Evolutionary conservation across 2,329 filamentous ascomycete genomes (phyloP), one percentile per base, ranked within the genome.

Genomic region (Colletotrichum lindemuthianum): DNA sequence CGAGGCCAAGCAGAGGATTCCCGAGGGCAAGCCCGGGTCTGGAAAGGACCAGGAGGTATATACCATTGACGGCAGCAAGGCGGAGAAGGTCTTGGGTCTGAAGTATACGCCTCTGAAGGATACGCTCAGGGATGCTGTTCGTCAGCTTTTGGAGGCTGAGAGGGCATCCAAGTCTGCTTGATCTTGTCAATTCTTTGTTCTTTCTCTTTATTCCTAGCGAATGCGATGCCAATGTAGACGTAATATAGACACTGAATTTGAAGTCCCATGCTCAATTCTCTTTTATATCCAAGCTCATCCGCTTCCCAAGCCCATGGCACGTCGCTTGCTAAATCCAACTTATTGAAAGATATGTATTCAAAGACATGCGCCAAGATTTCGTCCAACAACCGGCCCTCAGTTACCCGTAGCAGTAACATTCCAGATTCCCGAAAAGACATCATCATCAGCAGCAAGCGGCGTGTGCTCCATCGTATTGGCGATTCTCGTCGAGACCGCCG

Each of bases 401-500:
- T 37, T 57, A 12, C 65, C 33, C 8, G 73, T 72, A 33, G 67
- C 70, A 4, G 67, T 60, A 24, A 75, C 68, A 43, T 68, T 67
- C 50, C 68, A 72, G 52, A 70, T 68, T 3, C 60, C 60, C 1
- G 74, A 61, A 53, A 76, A 75, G 7, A 72, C 72, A 52, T 76
- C 74, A 39, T 74, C 70, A 16, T 69, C 61, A 15, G 73, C 69
- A 13, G 59, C 49, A 12, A 69, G 69, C 2, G 74, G 70, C n/a
- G 69, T 79, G 75, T 89, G 88, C 75, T 90, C 87, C 69, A 85
- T 81, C 45, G 73, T 72, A 67, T 80, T 78, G 11, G 82, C 81
- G 44, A 88, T 74, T 5, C 68, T 68, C 52, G 78, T 72, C 3
- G 82, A 83, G 51, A 76, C 73, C 36, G 81, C 79, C 51, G 80